Percentiles rank a stretch among this genome's conserved stretches.
phyloP scores from a whole-genome alignment of 1,284 basidiomycete genomes.

The Apiotrichum brassicae region DNA sequence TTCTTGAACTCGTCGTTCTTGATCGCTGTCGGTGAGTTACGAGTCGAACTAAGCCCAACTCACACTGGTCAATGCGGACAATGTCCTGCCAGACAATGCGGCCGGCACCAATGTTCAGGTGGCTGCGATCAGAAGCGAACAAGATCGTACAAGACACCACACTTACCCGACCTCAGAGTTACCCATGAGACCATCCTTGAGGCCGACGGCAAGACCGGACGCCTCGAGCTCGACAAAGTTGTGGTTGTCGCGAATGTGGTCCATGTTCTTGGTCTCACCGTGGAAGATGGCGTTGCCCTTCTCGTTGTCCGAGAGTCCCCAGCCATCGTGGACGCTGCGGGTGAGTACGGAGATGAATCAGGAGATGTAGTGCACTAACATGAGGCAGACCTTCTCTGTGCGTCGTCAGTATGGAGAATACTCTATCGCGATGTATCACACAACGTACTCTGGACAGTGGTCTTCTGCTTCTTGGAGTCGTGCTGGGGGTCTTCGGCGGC shows the following conservation, averaged over 20 bases:
- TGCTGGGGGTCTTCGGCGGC: slow-evolving; percentile 14
- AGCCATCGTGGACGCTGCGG: slow-evolving; percentile 84
- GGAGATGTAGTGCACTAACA: slow-evolving; percentile 52
- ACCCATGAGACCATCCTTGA: slow-evolving; percentile 87
- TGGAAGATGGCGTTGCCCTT: slow-evolving; percentile 82
- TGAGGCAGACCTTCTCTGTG: slow-evolving; percentile 77
- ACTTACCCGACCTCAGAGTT: slow-evolving; percentile 87
- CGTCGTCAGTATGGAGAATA: slow-evolving; percentile 2
- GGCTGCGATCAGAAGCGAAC: slow-evolving; percentile 52
- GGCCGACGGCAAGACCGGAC: slow-evolving; percentile 77
- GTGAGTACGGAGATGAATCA: too few relatives aligned
- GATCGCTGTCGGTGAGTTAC: slow-evolving; percentile 52
- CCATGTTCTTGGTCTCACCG: slow-evolving; percentile 78
- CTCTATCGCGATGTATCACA: too few relatives aligned
- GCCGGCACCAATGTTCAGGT: slow-evolving; percentile 86
- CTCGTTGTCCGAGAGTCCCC: slow-evolving; percentile 67
- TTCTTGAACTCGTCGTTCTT: slow-evolving; percentile 80
- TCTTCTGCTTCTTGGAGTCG: slow-evolving; percentile 23
- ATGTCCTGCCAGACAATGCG: slow-evolving; percentile 93
- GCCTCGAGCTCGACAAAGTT: slow-evolving; percentile 66
- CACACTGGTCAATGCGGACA: slow-evolving; percentile 72
- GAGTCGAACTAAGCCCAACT: slow-evolving; percentile 6
- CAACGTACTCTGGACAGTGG: slow-evolving; percentile 12
- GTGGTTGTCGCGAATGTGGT: slow-evolving; percentile 70
- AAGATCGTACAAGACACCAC: background rate